Conservation (phyloP, 75 land plant genomes). For the Cupressus sempervirens region DNA sequence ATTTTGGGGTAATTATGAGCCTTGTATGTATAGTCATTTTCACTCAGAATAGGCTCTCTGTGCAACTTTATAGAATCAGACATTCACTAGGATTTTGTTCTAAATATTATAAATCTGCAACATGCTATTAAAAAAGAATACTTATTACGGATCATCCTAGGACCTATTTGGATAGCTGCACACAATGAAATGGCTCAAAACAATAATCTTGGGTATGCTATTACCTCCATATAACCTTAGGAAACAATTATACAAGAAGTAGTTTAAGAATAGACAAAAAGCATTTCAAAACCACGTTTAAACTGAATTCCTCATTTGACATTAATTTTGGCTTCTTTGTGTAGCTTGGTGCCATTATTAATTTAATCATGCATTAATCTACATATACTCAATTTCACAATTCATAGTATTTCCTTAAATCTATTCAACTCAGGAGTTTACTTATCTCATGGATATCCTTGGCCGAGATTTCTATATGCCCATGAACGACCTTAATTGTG, state of each 20-base stretch:
- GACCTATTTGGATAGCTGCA: background rate
- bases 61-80: background rate
- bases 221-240: background rate
- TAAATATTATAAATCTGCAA: background rate
- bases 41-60: background rate
- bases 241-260: background rate
- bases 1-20: background rate
- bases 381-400: background rate
- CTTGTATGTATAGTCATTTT: background rate
- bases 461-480: background rate
- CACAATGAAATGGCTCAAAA: background rate
- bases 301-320: background rate
- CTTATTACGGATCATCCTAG: background rate
- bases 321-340: background rate
- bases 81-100: background rate
- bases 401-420: background rate
- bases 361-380: background rate
- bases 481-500: background rate
- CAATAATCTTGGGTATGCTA: background rate
- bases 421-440: background rate
- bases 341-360: background rate
- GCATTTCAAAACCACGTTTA: background rate
- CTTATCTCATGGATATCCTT: background rate
- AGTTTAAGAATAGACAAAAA: background rate
- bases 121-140: background rate